phyloP scores from a whole-genome alignment of 257 asterid species.

The Nyctanthes arbortristis region DNA sequence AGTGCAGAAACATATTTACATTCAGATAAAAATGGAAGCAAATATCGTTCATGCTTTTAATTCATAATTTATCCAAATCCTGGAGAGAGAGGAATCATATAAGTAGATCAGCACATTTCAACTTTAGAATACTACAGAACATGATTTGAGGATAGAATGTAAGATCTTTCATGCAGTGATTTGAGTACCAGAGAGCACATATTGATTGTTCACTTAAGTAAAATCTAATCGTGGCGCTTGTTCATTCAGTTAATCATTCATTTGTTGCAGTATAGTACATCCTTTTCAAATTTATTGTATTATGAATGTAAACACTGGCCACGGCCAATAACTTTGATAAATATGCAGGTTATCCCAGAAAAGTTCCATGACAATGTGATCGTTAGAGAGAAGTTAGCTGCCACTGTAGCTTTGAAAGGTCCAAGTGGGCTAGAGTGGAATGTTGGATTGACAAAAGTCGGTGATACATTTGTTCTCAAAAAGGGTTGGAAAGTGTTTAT shows the following conservation, averaged over 20 bases:
- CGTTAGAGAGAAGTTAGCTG: conserved; percentile 29
- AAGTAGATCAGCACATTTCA: too few relatives aligned
- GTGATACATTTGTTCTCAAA: conserved; percentile 35
- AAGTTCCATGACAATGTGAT: conserved; percentile 32
- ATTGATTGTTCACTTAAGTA: neutral
- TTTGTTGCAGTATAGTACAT: neutral
- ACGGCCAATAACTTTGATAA: neutral
- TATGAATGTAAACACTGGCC: neutral
- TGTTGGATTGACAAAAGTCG: conserved; percentile 34
- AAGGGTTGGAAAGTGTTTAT: conserved; percentile 53
- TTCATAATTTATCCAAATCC: too few relatives aligned
- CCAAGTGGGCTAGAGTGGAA: conserved; percentile 59
- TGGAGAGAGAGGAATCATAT: too few relatives aligned
- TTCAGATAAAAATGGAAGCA: too few relatives aligned
- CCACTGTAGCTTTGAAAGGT: conserved; percentile 39
- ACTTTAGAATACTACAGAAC: too few relatives aligned
- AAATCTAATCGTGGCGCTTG: neutral
- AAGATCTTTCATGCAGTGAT: too few relatives aligned
- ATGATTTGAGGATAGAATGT: neutral
- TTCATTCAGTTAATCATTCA: neutral
- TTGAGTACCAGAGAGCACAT: too few relatives aligned
- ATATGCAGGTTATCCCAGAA: conserved; percentile 36
- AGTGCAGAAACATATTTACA: neutral
- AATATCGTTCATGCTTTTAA: too few relatives aligned
- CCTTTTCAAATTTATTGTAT: neutral